Conservation (phyloP, 768 basidiomycete species). For the Tephrocybe rancida region DNA sequence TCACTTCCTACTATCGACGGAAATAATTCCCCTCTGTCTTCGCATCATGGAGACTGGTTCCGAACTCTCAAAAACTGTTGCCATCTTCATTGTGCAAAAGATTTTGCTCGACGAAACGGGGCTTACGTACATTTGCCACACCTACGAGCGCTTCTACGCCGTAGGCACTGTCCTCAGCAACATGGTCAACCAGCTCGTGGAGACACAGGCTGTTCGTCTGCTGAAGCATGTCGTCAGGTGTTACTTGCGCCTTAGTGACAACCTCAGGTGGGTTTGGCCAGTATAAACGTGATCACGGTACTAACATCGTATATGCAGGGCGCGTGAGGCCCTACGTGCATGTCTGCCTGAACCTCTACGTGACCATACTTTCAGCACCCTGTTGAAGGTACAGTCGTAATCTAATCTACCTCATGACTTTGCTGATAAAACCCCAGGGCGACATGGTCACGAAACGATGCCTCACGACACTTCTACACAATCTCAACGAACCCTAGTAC, state of each 20-base stretch:
- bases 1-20: constrained; percentile 97
- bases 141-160: constrained; percentile 99
- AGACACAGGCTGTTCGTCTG: constrained; percentile 94
- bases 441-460: constrained; percentile 99
- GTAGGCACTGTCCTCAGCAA: constrained; percentile 98
- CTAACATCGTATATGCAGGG: constrained; percentile 49
- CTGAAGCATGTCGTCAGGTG: constrained; percentile 98
- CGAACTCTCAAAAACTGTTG: constrained; percentile 97
- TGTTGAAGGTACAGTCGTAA: constrained; percentile 75
- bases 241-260: constrained; percentile 94
- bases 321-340: constrained; percentile 92
- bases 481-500: constrained; percentile 72
- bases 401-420: neutral
- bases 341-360: constrained; percentile 95
- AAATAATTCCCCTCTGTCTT: constrained; percentile 98
- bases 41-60: constrained; percentile 99
- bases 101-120: constrained; percentile 97
- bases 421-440: constrained; percentile 53
- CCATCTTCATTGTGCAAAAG: constrained; percentile 99
- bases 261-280: constrained; percentile 68
- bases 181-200: constrained; percentile 98
- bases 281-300: neutral
- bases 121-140: constrained; percentile 98
- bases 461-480: constrained; percentile 86
- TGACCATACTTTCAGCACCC: constrained; percentile 88